A percentile compares a stretch with the other conserved stretches of the same genome.
phyloP scores from a whole-genome alignment of 2,329 filamentous ascomycete species.

The Akanthomyces dipterigenus region DNA sequence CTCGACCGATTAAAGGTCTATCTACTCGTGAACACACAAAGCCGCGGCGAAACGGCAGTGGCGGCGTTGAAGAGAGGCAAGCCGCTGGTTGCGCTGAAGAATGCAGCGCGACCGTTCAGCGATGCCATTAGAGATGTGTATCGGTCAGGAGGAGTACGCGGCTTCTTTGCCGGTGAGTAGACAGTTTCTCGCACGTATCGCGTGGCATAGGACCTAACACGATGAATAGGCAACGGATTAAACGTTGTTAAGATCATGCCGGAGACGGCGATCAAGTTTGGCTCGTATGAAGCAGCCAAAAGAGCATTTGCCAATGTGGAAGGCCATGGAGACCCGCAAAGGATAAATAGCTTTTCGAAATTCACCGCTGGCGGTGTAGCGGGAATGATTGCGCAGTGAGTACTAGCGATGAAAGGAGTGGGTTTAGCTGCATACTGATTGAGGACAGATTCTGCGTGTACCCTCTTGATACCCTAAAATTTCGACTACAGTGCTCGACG shows the following conservation, averaged over 20 bases:
- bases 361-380: conserved; percentile 87
- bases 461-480: conserved; percentile 78
- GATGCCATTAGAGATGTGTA: conserved; percentile 74
- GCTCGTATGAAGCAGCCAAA: conserved; percentile 93
- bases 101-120: conserved; percentile 61
- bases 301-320: conserved; percentile 77
- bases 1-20: conserved; percentile 97
- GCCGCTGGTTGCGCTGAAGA: conserved; percentile 52
- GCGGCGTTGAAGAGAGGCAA: conserved; percentile 11
- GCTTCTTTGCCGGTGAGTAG: conserved; percentile 80
- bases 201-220: conserved; percentile 12
- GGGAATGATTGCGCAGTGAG: conserved; percentile 87
- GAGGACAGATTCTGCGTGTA: conserved; percentile 74
- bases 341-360: conserved; percentile 77
- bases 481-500: conserved; percentile 85
- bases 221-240: conserved; percentile 73
- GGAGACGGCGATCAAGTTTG: conserved; percentile 97
- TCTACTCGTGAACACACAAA: conserved; percentile 78
- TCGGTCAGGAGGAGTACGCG: conserved; percentile 76
- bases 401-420: conserved; percentile 14
- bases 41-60: conserved; percentile 41
- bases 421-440: conserved; percentile 17
- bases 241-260: conserved; percentile 99
- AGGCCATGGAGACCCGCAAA: conserved; percentile 74
- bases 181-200: neutral